Base-by-base conservation (phyloP, 805 yeast species). In the Nakazawaea ambrosiae region DNA sequence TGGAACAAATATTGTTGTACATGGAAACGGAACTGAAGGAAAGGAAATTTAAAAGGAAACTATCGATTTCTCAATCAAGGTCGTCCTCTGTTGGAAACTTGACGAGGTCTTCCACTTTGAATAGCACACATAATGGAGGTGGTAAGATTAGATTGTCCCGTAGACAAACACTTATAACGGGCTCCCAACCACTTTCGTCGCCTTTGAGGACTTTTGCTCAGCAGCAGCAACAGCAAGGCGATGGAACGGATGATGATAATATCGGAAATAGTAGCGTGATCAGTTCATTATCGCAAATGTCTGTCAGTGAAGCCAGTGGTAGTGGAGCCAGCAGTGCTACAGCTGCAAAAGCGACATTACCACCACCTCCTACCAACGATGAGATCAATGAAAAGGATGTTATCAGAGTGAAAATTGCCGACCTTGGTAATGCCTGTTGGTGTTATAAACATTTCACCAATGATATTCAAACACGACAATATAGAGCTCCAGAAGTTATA, bases 181-280 rank as follows among this genome's bases (percentile, higher is more conserved):
- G 95, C 1, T 86, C 96, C 0, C 95, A 88, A 57, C 97, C 97
- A 2, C 63, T 88, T 40, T 96, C 96, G 4, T 82, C 95, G 1
- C 96, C 96, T 1, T 64, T 87, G 34, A 66, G 89, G 37, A 72
- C 90, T 1, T 65, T 64, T 43, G 35, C 28, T 15, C 35, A 33
- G 12, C 17, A 26, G 14, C 27, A 64, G 61, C 45, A 63, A 61
- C 43, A 55, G 66, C 16, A 63, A 61, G 43, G 55, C 61, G 20
- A 62, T 53, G 39, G 58, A 55, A n/a, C 59, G 54, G 36, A 64
- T 59, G 16, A 49, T 60, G 20, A 41, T 11, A 20, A 33, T 16
- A 42, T 28, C 4, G 27, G 47, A 3, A 50, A 20, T 49, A 41
- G 15, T 46, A 49, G 34, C 53, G 55, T 43, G 20, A 51, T 27